Conservation (phyloP, 495 filamentous ascomycete species). For the Penicillium salamii region DNA sequence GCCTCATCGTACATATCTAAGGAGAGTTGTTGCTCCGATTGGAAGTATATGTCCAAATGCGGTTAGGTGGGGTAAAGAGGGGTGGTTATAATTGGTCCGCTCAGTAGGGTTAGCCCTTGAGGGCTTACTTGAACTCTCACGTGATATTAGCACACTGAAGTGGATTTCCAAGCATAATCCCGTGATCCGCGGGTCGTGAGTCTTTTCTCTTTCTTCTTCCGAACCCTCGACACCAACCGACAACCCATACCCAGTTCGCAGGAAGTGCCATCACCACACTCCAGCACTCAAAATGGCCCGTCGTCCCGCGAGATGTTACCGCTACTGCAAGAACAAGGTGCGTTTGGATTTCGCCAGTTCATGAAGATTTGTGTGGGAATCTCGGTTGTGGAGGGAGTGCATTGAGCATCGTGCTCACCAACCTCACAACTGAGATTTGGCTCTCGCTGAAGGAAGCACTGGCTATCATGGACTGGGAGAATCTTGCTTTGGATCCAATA, state of each 20-base stretch:
- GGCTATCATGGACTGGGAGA: background rate
- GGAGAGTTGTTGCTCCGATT: constrained; percentile 1
- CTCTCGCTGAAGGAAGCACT: background rate
- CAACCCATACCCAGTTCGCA: constrained; percentile 46
- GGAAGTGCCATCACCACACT: constrained; percentile 53
- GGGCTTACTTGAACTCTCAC: no score
- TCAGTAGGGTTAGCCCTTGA: constrained; percentile 48
- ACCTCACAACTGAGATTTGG: background rate
- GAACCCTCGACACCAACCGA: constrained; percentile 41
- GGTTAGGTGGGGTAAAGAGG: constrained; percentile 7
- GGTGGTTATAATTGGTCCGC: constrained; percentile 30
- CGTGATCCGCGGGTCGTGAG: constrained; percentile 31
- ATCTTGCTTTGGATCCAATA: background rate
- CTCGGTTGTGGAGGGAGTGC: constrained; percentile 34
- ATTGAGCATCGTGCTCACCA: constrained; percentile 2
- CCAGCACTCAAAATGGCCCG: constrained; percentile 89
- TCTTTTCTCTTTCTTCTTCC: constrained; percentile 35
- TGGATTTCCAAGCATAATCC: no score
- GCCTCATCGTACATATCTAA: background rate
- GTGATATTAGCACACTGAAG: no score
- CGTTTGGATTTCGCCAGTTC: constrained; percentile 33
- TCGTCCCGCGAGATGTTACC: constrained; percentile 98
- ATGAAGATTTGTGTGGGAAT: constrained; percentile 27
- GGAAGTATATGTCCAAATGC: constrained; percentile 12
- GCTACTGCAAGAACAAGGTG: constrained; percentile 99